Evolutionary conservation across 2,329 filamentous ascomycete genomes (phyloP).

Genomic region (Aspergillus pseudotamarii): DNA sequence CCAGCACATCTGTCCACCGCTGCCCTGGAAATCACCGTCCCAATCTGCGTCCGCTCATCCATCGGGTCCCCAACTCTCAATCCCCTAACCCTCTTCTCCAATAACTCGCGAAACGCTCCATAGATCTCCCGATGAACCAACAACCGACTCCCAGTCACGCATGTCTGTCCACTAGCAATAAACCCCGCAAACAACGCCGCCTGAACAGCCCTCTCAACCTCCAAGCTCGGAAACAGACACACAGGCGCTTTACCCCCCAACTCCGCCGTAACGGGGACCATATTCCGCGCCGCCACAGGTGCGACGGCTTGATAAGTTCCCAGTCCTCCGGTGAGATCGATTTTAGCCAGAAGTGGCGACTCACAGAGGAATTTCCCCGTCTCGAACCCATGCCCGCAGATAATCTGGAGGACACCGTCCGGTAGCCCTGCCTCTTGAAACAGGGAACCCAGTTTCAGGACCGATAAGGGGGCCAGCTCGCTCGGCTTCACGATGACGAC

Average conservation of each 20-base stretch:
- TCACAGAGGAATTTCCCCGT: conserved; percentile 44
- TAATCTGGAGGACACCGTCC: conserved; percentile 46
- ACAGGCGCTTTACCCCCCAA: conserved; percentile 43
- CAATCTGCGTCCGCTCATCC: conserved; percentile 64
- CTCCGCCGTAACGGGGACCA: conserved; percentile 40
- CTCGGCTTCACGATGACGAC: conserved; percentile 44
- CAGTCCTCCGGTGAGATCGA: conserved; percentile 40
- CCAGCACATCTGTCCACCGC: conserved; percentile 44
- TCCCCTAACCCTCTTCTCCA: conserved; percentile 53
- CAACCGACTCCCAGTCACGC: conserved; percentile 58
- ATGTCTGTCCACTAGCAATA: conserved; percentile 60
- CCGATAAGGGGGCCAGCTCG: conserved; percentile 48
- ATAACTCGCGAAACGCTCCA: conserved; percentile 42
- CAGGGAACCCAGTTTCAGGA: conserved; percentile 42
- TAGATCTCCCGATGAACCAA: conserved; percentile 53
- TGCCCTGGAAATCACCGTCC: conserved; percentile 59
- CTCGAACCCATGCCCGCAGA: conserved; percentile 57
- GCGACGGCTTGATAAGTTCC: conserved; percentile 37
- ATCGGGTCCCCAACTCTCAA: conserved; percentile 60
- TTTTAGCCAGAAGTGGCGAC: conserved; percentile 34
- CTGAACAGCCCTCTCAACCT: conserved; percentile 33
- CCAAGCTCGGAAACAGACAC: conserved; percentile 36
- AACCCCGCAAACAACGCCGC: conserved; percentile 48
- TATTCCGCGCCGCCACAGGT: conserved; percentile 33
- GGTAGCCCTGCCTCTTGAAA: conserved; percentile 49